These are phyloP conservation scores for Stagonosporopsis vannaccii DNA, from an alignment of 2,329 filamentous ascomycete genomes.

Conservation along the genomic window DNA sequence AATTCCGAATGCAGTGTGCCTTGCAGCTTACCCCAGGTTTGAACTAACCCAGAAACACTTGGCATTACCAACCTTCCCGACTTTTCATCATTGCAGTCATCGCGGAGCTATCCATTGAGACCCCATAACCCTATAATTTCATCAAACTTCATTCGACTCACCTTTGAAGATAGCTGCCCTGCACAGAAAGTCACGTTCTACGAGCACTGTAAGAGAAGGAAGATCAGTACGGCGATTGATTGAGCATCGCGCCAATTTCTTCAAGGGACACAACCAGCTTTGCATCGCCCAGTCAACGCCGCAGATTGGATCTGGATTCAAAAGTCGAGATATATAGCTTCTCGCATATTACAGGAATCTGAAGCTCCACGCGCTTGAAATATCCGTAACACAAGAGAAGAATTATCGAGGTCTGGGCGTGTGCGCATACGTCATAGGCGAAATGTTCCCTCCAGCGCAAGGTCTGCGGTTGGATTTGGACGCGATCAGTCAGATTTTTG, in stretches of 20 bases:
- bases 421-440: conserved; percentile 41
- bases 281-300: neutral
- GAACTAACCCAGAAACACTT: conserved; percentile 3
- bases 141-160: neutral
- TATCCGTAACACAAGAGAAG: neutral
- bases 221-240: neutral
- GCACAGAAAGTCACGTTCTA: neutral
- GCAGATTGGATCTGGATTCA: neutral
- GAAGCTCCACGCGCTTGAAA: neutral
- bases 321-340: neutral
- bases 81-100: conserved; percentile 32
- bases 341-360: too few relatives aligned
- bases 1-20: conserved; percentile 21
- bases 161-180: neutral
- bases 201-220: neutral
- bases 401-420: neutral
- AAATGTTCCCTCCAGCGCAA: conserved; percentile 62
- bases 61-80: conserved; percentile 27
- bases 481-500: conserved; percentile 90
- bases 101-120: conserved; percentile 7
- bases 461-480: conserved; percentile 79
- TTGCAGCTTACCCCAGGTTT: conserved; percentile 29
- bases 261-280: neutral
- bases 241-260: conserved; percentile 3
- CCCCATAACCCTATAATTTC: neutral